A percentile compares a stretch with the other conserved stretches of the same genome.
Evolutionary conservation across 1,284 basidiomycete species (phyloP).

Genomic region (Ceratobasidium sp.): DNA sequence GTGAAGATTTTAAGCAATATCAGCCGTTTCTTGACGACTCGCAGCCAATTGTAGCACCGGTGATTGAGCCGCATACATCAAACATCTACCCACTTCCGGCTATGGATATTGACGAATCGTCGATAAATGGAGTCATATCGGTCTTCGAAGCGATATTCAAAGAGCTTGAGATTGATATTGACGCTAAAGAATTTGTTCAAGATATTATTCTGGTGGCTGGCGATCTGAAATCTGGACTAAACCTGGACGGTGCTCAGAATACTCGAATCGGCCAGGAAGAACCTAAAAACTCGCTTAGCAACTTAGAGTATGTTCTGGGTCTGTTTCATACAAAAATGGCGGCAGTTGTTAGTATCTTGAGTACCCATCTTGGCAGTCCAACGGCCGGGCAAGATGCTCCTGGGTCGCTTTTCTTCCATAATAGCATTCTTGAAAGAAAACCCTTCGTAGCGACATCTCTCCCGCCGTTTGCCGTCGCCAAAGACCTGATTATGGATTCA

Average conservation of each 20-base stretch:
- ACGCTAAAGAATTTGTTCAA: slow-evolving; percentile 38
- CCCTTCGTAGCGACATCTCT: slow-evolving; percentile 54
- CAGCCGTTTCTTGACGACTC: slow-evolving; percentile 46
- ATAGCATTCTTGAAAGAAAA: slow-evolving; percentile 51
- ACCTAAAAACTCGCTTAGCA: not conserved
- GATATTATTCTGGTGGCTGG: slow-evolving; percentile 51
- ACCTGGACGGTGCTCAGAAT: slow-evolving; percentile 51
- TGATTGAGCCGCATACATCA: slow-evolving; percentile 54
- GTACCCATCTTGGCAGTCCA: slow-evolving; percentile 53
- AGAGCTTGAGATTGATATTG: slow-evolving; percentile 49
- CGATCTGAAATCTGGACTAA: slow-evolving; percentile 57
- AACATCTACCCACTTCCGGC: slow-evolving; percentile 53
- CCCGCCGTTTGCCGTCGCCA: slow-evolving; percentile 53
- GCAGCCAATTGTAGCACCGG: slow-evolving; percentile 48
- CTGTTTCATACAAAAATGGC: slow-evolving; percentile 58
- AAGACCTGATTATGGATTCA: slow-evolving; percentile 55
- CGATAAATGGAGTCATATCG: slow-evolving; percentile 54
- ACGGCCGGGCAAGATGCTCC: slow-evolving; percentile 52
- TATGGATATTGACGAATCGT: slow-evolving; percentile 56
- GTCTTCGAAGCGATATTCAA: slow-evolving; percentile 53
- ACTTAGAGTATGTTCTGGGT: slow-evolving; percentile 47
- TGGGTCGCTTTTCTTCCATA: slow-evolving; percentile 53
- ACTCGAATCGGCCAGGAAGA: slow-evolving; percentile 56
- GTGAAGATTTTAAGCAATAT: slow-evolving; percentile 51
- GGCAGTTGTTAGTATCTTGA: slow-evolving; percentile 51